Evolutionary conservation across 345 rosid genomes (phyloP), one percentile per base, ranked within the genome.

Genomic region (Aethionema arabicum): DNA sequence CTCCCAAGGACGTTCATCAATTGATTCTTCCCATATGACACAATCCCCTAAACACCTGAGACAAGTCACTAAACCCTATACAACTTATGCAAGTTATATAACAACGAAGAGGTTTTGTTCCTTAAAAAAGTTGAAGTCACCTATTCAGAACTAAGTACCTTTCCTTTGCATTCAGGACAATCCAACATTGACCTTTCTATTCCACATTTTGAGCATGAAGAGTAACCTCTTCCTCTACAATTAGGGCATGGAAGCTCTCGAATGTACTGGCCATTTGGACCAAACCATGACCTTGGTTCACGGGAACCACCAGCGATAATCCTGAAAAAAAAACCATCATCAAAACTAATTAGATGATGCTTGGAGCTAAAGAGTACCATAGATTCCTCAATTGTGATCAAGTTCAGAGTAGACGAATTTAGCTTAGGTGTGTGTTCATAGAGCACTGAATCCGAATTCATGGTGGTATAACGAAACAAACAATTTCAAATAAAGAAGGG

Each of bases 1-100:
- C 80, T 91, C 98, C 98, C 98, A 88, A 39, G 96, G 96, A 65
- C 63, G 81, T 73, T 91, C 98, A 41, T 91, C 98, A 32, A 88
- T 85, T 35, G 90, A 85, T 82, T 91, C 98, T 74, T 86, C 91
- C 98, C 98, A 91, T 65, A 86, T 78, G 33, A 91, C 98, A 67
- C 98, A 79, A 54, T 91, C 98, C 11, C 98, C 98, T 54, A 68
- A 81, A 77, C 96, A 91, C 52, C 72, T 83, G 11, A 12, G 57
- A 74, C 98, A 91, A 51, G 89, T 86, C 82, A 83, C 80, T 66
- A 83, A 78, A 59, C 98, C 96, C 98, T 91, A 74, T 63, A 46
- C 68, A 39, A 31, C 33, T 27, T 38, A 45, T 30, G 14, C 36
- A 50, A 63, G 46, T 42, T 52, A 11, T 4, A 35, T 6, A 36